phyloP scores from a whole-genome alignment of 139 green algal genomes.

The Coccomyxa sp. region DNA sequence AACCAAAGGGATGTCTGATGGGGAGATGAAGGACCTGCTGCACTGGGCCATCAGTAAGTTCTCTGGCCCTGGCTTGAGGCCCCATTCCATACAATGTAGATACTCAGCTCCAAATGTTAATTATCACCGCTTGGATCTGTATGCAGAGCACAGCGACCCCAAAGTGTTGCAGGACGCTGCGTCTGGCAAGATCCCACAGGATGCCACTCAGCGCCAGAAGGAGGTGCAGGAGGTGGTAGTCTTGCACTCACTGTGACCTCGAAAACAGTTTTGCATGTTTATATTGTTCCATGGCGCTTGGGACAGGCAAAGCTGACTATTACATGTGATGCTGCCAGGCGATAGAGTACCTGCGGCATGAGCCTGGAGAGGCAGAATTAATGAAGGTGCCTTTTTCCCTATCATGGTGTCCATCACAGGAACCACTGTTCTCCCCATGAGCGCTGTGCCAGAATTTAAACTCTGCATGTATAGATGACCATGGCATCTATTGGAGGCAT shows the following conservation, averaged over 20 bases:
- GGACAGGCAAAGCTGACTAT: not conserved
- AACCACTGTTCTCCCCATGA: not conserved
- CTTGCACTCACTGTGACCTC: constrained; percentile 11
- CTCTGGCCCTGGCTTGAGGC: not conserved
- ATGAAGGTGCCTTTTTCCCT: constrained; percentile 31
- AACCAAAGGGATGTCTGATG: not conserved
- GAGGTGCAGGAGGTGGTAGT: constrained; percentile 19
- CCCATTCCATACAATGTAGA: not conserved
- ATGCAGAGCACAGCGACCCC: constrained; percentile 51
- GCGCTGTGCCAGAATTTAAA: not conserved
- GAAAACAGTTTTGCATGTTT: not conserved
- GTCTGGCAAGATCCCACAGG: not conserved
- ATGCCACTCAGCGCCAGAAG: not conserved
- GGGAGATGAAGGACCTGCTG: constrained; percentile 7
- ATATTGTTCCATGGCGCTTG: not conserved
- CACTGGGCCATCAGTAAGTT: constrained; percentile 26
- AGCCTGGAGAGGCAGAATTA: constrained; percentile 60
- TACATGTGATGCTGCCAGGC: constrained; percentile 31
- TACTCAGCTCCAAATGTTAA: not conserved
- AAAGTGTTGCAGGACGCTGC: constrained; percentile 47
- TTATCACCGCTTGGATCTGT: not conserved
- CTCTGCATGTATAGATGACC: not conserved
- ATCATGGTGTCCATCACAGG: not conserved
- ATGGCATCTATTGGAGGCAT: not conserved
- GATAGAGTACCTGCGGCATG: constrained; percentile 37